Evolutionary conservation across 2,329 filamentous ascomycete species (phyloP), one percentile per base, ranked within the genome.

Genomic region (Emericellopsis cladophorae): DNA sequence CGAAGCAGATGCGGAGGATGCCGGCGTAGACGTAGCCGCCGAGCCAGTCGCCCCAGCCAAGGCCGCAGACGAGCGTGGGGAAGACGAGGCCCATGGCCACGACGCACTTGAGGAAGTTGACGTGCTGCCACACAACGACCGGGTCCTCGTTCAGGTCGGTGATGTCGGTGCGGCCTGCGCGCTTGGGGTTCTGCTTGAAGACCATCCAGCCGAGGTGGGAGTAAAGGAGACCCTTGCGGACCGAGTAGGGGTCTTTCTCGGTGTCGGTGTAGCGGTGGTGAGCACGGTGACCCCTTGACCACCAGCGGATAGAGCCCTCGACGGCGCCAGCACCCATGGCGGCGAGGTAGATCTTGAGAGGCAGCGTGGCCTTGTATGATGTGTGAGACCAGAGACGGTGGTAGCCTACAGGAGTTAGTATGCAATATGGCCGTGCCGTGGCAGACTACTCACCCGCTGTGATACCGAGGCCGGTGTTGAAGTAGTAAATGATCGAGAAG

Each of bases 261-360:
- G 86, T 93, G 58, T 93, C 87, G 67, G 87, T 93, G 62, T 92
- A 93, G 54, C 87, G 77, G 72, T 93, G 86, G 62, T 93, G 86
- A 54, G 85, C 83, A 51, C 87, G 81, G 67, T 93, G 87, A 57
- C 82, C 85, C 53, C 84, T 78, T 45, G 84, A 79, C 87, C 86
- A 93, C 86, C 86, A 93, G 61, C 86, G 74, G 57, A 89, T 83
- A 36, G 85, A 92, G 42, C 86, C 86, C 61, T 93, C 77, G 42
- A 90, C 84, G 49, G 86, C 84, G 64, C 85, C 86, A 54, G 82
- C 84, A 44, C 86, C 86, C 46, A 86, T 77, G 38, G 81, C 80
- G 45, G 85, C 85, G 47, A 93, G 78, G 66, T 86, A 90, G 55
- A 92, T 78, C 62, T 83, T 81, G 43, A 93, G 76, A 36, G 84